A percentile compares a stretch with the other conserved stretches of the same genome.
Evolutionary conservation across 495 filamentous ascomycete species (phyloP).

Genomic region (Umbilicaria muhlenbergii): DNA sequence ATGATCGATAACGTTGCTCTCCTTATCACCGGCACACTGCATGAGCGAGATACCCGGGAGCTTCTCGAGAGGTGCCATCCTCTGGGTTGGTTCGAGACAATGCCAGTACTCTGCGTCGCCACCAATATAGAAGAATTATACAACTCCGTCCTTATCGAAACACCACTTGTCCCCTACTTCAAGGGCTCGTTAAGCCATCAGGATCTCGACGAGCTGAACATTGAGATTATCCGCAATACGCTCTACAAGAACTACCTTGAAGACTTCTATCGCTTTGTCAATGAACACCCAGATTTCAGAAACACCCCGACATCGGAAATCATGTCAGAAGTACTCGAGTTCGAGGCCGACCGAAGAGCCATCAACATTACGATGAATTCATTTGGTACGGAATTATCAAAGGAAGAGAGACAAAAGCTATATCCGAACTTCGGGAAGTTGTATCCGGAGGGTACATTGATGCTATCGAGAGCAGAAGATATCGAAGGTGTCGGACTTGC

Average conservation of each 20-base stretch:
- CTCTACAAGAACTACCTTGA: constrained; percentile 99
- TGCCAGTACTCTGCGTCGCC: constrained; percentile 94
- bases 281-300: constrained; percentile 63
- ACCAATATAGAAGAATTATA: constrained; percentile 98
- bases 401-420: constrained; percentile 85
- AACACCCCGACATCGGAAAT: constrained; percentile 85
- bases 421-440: constrained; percentile 84
- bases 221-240: constrained; percentile 97
- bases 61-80: constrained; percentile 93
- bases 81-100: constrained; percentile 95
- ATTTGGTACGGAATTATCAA: constrained; percentile 91
- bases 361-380: constrained; percentile 99
- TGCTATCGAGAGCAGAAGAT: constrained; percentile 92
- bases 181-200: constrained; percentile 88
- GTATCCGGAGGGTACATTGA: constrained; percentile 85
- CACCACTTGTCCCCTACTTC: constrained; percentile 90
- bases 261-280: constrained; percentile 89
- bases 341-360: constrained; percentile 87
- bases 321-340: constrained; percentile 89
- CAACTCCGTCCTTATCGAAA: constrained; percentile 94
- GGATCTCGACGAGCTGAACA: constrained; percentile 96
- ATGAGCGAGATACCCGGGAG: constrained; percentile 93
- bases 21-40: constrained; percentile 93
- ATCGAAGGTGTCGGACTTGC: constrained; percentile 84
- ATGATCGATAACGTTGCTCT: constrained; percentile 99